Conservation (phyloP, 805 yeast species). For the Kodamaea restingae region DNA sequence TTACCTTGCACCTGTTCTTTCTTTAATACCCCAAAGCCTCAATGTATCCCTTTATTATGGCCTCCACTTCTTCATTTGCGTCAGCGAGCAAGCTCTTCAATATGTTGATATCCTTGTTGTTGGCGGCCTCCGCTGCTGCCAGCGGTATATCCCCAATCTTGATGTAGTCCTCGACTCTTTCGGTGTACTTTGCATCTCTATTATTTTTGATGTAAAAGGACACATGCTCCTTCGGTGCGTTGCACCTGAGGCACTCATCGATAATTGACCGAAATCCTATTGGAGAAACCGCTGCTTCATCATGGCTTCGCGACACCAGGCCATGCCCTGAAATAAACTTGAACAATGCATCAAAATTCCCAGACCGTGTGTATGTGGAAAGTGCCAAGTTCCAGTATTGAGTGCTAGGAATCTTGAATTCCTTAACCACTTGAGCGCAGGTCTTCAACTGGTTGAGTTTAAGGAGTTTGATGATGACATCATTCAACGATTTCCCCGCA, state of each 20-base stretch:
- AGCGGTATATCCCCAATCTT: conserved; percentile 47
- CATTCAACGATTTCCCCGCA: conserved; percentile 22
- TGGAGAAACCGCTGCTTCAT: conserved; percentile 52
- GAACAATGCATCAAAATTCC: conserved; percentile 53
- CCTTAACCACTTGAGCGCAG: conserved; percentile 47
- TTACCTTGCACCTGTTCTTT: too few species aligned
- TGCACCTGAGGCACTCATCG: conserved; percentile 43
- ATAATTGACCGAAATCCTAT: conserved; percentile 70
- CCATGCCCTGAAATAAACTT: conserved; percentile 21
- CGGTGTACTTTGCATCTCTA: conserved; percentile 38
- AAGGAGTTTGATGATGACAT: conserved; percentile 25
- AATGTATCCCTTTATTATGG: conserved; percentile 19
- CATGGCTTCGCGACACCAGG: conserved; percentile 20
- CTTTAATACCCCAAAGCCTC: conserved; percentile 8
- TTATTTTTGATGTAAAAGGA: conserved; percentile 56
- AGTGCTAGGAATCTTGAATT: conserved; percentile 53
- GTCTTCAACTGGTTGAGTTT: conserved; percentile 45
- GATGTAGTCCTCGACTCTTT: conserved; percentile 48
- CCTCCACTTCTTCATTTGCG: conserved; percentile 14
- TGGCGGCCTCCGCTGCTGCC: conserved; percentile 50
- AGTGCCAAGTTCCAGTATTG: conserved; percentile 55
- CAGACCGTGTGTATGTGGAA: conserved; percentile 41
- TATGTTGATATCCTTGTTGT: conserved; percentile 36
- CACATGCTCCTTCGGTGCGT: conserved; percentile 58
- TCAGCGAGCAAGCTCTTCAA: conserved; percentile 16